Conservation (phyloP, 2,329 filamentous ascomycete species). For the Ceratocystiopsis minuta region DNA sequence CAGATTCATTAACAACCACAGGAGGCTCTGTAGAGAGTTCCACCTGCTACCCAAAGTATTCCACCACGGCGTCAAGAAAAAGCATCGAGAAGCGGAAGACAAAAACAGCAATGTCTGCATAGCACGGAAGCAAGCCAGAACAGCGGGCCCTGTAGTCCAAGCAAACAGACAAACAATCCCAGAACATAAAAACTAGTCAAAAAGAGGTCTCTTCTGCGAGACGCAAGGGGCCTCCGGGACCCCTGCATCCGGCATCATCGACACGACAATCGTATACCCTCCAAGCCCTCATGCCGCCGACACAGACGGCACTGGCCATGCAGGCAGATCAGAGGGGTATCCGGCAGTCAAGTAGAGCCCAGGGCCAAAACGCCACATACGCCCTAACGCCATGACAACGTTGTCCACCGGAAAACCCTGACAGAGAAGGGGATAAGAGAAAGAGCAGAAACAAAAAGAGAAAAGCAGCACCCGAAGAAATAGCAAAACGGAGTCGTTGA, state of each 20-base stretch:
- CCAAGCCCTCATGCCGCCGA: no score
- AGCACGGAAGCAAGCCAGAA: neutral
- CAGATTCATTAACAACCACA: no score
- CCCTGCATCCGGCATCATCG: neutral
- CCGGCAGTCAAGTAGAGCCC: conserved; percentile 5
- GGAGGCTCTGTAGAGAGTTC: no score
- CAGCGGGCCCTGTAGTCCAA: neutral
- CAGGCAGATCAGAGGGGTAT: neutral
- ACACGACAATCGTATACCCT: neutral
- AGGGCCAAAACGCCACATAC: conserved; percentile 7
- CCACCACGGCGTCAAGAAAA: neutral
- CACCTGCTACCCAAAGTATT: no score
- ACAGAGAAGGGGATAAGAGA: neutral
- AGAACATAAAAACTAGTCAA: conserved; percentile 1
- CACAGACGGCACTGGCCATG: neutral
- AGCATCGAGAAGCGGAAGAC: neutral
- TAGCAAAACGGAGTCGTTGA: neutral
- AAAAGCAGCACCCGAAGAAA: neutral
- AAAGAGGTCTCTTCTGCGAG: neutral
- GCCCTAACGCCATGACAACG: conserved; percentile 5
- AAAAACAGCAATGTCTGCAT: neutral
- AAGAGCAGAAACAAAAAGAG: neutral
- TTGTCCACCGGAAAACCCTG: no score
- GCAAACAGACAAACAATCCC: neutral
- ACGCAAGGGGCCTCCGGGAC: neutral